phyloP scores from a whole-genome alignment of 148 eudicot genomes.

The Beta vulgaris region DNA sequence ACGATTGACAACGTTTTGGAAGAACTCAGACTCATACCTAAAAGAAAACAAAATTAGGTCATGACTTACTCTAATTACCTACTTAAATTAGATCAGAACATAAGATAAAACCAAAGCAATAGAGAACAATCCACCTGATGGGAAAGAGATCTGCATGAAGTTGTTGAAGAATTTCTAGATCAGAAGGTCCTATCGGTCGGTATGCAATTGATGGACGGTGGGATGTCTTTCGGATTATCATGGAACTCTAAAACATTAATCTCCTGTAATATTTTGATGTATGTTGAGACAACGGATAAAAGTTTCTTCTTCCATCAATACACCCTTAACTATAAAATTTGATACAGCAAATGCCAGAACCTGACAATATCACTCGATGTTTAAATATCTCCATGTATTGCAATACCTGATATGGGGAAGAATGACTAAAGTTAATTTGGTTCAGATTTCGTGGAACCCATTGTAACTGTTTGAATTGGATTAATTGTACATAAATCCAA shows the following conservation, averaged over 20 bases:
- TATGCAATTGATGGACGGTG: conserved; percentile 58
- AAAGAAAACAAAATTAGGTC: background rate
- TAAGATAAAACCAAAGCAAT: background rate
- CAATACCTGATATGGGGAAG: background rate
- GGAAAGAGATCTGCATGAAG: conserved; percentile 83
- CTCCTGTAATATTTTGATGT: conserved; percentile 40
- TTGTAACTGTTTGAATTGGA: background rate
- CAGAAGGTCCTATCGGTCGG: conserved; percentile 78
- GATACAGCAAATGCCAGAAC: conserved; percentile 7
- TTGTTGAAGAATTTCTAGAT: conserved; percentile 57
- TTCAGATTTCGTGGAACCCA: background rate
- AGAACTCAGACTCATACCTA: conserved; percentile 95
- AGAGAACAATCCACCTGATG: conserved; percentile 53
- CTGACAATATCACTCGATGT: background rate
- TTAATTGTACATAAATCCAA: background rate
- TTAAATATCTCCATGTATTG: background rate
- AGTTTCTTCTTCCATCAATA: conserved; percentile 51
- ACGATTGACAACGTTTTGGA: conserved; percentile 68
- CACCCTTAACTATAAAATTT: conserved; percentile 25
- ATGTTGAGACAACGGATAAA: conserved; percentile 24
- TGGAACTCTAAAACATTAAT: conserved; percentile 50
- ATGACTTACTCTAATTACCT: background rate
- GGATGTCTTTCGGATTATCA: conserved; percentile 54
- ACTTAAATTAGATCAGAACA: background rate
- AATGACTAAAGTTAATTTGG: background rate